Conservation (phyloP, 1,284 basidiomycete species). For the Ustilago bromivora region DNA sequence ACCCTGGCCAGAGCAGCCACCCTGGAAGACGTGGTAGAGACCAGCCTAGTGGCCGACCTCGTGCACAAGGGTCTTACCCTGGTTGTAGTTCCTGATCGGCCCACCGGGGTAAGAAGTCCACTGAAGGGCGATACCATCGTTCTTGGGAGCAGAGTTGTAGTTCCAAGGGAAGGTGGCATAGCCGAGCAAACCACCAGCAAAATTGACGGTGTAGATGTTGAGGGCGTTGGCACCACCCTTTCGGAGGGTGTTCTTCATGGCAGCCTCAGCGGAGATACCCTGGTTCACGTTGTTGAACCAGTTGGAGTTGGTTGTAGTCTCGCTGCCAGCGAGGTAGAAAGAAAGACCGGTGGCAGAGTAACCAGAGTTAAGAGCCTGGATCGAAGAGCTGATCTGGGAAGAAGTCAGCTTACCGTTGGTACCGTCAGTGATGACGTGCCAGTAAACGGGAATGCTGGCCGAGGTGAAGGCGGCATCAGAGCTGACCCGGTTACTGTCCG, state of each 20-base stretch:
- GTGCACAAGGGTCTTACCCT: conserved; percentile 74
- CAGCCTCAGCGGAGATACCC: conserved; percentile 71
- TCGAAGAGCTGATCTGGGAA: conserved; percentile 67
- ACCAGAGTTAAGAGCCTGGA: conserved; percentile 73
- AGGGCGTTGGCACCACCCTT: conserved; percentile 72
- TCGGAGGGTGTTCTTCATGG: conserved; percentile 74
- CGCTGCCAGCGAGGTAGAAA: conserved; percentile 72
- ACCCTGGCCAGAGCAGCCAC: conserved; percentile 73
- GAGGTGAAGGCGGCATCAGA: conserved; percentile 21
- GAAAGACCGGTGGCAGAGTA: conserved; percentile 72
- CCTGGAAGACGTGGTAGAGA: conserved; percentile 76
- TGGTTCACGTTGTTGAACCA: conserved; percentile 74
- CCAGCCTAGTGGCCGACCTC: conserved; percentile 72
- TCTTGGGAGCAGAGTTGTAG: conserved; percentile 66
- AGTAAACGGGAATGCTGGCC: conserved; percentile 45
- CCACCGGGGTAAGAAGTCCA: conserved; percentile 71
- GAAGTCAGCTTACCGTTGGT: conserved; percentile 40
- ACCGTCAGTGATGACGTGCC: conserved; percentile 51
- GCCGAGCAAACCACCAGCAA: conserved; percentile 42
- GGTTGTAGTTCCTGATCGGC: conserved; percentile 72
- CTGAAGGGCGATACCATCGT: conserved; percentile 58
- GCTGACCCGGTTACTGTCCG: background rate
- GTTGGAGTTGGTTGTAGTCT: conserved; percentile 70
- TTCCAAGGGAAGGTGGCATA: conserved; percentile 73
- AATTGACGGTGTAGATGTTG: conserved; percentile 74